These are phyloP conservation scores for Collybia mongolica DNA, from an alignment of 768 basidiomycete genomes.

Conservation along the genomic window DNA sequence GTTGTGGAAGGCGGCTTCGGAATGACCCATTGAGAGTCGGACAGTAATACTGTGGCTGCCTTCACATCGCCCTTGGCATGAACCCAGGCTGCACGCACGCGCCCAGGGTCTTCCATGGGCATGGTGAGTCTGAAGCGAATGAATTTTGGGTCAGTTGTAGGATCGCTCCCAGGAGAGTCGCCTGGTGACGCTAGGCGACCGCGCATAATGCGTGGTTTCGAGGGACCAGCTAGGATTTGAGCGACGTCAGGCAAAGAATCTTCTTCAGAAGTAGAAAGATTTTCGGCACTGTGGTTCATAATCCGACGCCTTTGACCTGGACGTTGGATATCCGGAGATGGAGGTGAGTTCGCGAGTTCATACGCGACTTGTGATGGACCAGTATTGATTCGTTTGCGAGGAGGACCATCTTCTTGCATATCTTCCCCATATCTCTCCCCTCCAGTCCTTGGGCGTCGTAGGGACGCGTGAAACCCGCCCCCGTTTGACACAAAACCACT, in stretches of 20 bases:
- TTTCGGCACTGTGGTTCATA: conserved; percentile 32
- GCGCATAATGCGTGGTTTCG: conserved; percentile 55
- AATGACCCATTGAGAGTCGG: conserved; percentile 55
- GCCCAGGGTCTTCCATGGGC: conserved; percentile 42
- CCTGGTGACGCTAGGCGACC: conserved; percentile 38
- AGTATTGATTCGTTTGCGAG: conserved; percentile 68
- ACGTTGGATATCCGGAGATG: conserved; percentile 60
- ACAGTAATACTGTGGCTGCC: conserved; percentile 56
- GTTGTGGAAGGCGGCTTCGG: conserved; percentile 23
- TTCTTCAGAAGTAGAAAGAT: conserved; percentile 63
- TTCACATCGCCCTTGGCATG: conserved; percentile 60
- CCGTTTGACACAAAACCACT: conserved; percentile 53
- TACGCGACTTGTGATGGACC: conserved; percentile 40
- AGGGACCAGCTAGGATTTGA: conserved; percentile 39
- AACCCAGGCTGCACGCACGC: conserved; percentile 66
- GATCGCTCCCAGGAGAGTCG: conserved; percentile 24
- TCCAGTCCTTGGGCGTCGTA: conserved; percentile 42
- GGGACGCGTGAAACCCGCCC: conserved; percentile 47
- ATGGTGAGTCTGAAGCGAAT: conserved; percentile 63
- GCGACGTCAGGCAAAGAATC: conserved; percentile 59
- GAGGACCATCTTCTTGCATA: conserved; percentile 59
- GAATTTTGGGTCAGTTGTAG: conserved; percentile 39
- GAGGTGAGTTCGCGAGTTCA: conserved; percentile 43
- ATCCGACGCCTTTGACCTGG: conserved; percentile 49
- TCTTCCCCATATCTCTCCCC: conserved; percentile 35